These are phyloP conservation scores for Eucalyptus sp. DNA, from an alignment of 345 rosid genomes.

Conservation along the genomic window DNA sequence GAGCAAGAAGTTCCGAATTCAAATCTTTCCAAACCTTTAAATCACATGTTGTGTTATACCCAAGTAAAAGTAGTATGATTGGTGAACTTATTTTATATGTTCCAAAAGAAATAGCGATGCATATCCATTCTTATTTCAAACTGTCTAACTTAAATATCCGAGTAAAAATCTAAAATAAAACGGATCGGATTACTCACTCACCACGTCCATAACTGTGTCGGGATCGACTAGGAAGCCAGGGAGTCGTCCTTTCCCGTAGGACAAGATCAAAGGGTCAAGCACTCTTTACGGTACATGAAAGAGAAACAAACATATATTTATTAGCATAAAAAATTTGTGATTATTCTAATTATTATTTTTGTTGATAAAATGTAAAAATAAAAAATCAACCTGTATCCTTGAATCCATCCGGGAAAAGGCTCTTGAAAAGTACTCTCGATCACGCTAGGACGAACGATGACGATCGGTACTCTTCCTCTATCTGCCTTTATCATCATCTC, in stretches of 20 bases:
- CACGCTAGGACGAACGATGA: slow-evolving; percentile 17
- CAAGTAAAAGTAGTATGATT: no score
- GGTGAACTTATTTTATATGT: no score
- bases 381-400: slow-evolving; percentile 7
- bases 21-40: no score
- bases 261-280: slow-evolving; percentile 18
- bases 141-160: no score
- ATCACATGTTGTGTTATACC: no score
- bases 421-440: slow-evolving; percentile 14
- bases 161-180: no score
- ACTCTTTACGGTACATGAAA: slow-evolving; percentile 1
- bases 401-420: slow-evolving; percentile 29
- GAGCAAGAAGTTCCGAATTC: no score
- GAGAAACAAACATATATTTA: background rate
- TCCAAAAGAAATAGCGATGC: no score
- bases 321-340: background rate
- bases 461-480: slow-evolving; percentile 7
- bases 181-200: background rate
- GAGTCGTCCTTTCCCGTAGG: slow-evolving; percentile 20
- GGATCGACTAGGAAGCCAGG: slow-evolving; percentile 8
- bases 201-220: slow-evolving; percentile 1
- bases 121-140: no score
- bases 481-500: slow-evolving; percentile 6
- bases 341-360: background rate
- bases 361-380: background rate